Evolutionary conservation across 805 yeast genomes (phyloP).

Genomic region (Osmozyma mogii): DNA sequence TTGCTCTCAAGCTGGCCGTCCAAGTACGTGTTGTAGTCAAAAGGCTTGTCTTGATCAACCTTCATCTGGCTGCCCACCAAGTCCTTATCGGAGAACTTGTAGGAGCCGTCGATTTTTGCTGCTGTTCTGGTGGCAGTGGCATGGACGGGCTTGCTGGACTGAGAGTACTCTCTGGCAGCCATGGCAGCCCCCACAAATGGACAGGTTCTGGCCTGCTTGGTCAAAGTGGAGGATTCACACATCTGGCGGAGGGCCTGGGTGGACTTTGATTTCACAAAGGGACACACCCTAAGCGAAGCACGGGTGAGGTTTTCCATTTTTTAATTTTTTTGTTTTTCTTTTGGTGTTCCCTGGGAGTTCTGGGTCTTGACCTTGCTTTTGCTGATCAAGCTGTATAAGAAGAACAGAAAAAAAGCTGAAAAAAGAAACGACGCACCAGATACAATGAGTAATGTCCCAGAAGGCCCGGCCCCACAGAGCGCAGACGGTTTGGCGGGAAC

Average conservation of each 20-base stretch:
- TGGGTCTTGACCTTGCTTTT: too few relatives aligned
- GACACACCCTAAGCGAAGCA: conserved; percentile 74
- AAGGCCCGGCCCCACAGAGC: too few relatives aligned
- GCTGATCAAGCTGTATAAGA: too few relatives aligned
- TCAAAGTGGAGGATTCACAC: conserved; percentile 38
- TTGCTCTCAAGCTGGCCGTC: conserved; percentile 61
- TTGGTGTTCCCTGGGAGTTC: too few relatives aligned
- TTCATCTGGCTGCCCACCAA: conserved; percentile 19
- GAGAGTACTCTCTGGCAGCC: conserved; percentile 37
- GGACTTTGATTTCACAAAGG: conserved; percentile 64
- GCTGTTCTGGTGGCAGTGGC: conserved; percentile 34
- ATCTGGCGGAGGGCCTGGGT: conserved; percentile 53
- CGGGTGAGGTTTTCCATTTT: conserved; percentile 73
- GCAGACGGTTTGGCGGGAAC: too few relatives aligned
- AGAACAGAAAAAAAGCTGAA: too few relatives aligned
- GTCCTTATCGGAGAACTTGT: conserved; percentile 21
- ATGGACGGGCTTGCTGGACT: conserved; percentile 36
- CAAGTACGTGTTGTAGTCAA: conserved; percentile 69
- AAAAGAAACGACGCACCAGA: too few relatives aligned
- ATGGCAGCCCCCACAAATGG: conserved; percentile 90
- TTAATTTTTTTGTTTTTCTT: background rate
- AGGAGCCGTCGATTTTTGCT: conserved; percentile 25
- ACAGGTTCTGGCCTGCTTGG: conserved; percentile 60
- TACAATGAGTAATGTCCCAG: too few relatives aligned
- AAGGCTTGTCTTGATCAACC: conserved; percentile 37